Evolutionary conservation across 2,329 filamentous ascomycete species (phyloP).

Genomic region (Aspergillus spinulosporus): DNA sequence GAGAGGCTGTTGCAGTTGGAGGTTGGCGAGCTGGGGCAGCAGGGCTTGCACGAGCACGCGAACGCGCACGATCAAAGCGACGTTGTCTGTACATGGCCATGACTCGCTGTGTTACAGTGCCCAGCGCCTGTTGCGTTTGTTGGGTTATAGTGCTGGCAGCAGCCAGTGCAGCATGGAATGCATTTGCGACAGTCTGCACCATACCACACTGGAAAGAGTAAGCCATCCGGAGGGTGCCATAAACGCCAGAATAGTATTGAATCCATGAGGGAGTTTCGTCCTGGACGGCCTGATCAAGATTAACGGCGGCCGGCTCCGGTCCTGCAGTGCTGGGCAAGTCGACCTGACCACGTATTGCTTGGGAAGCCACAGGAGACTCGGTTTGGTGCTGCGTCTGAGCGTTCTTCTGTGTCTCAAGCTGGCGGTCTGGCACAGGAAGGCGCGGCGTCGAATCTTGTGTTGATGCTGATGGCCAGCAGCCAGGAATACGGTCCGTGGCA

Average conservation of each 20-base stretch:
- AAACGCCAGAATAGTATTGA: conserved; percentile 9
- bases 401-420: too few species aligned
- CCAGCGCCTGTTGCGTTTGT: neutral
- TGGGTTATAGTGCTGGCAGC: neutral
- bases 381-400: neutral
- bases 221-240: conserved; percentile 8
- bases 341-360: too few species aligned
- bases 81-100: conserved; percentile 9
- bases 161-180: conserved; percentile 20
- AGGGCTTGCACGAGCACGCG: neutral
- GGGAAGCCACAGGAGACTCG: neutral
- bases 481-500: neutral
- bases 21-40: neutral
- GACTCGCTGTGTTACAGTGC: conserved; percentile 13
- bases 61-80: neutral
- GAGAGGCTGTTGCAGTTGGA: conserved; percentile 8
- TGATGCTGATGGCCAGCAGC: conserved; percentile 6
- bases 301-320: neutral
- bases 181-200: conserved; percentile 9
- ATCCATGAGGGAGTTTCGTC: neutral
- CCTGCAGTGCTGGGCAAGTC: too few species aligned
- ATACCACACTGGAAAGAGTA: conserved; percentile 6
- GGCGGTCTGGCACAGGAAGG: neutral
- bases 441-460: neutral
- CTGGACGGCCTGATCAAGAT: neutral